Evolutionary conservation across 2,329 filamentous ascomycete species (phyloP).

Genomic region (Sporothrix euskadiensis): DNA sequence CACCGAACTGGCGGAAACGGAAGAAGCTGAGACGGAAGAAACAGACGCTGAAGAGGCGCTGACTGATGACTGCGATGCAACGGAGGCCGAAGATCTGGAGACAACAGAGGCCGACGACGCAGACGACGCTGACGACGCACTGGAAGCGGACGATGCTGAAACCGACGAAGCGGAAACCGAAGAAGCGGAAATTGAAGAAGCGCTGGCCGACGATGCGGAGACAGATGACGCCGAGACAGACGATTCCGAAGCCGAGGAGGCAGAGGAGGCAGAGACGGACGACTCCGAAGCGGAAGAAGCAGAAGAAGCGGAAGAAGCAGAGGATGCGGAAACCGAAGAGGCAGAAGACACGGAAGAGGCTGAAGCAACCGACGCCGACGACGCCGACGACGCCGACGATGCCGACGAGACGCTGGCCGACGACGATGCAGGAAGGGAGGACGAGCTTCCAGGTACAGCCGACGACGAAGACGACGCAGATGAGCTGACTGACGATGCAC

Average conservation of each 20-base stretch:
- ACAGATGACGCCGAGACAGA: not conserved
- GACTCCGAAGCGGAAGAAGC: not conserved
- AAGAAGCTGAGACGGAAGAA: not conserved
- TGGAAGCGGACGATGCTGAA: not conserved
- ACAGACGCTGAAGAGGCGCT: not conserved
- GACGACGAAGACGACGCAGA: too few species aligned
- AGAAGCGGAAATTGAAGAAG: not conserved
- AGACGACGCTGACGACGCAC: not conserved
- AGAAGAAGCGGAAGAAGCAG: not conserved
- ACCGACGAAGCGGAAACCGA: not conserved
- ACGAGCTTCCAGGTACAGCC: too few species aligned
- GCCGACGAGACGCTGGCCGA: too few species aligned
- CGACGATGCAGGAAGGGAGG: too few species aligned
- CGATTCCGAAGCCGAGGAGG: not conserved
- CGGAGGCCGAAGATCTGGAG: not conserved
- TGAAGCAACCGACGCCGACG: too few species aligned
- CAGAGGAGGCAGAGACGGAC: not conserved
- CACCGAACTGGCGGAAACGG: not conserved
- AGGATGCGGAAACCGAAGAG: not conserved
- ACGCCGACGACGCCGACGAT: too few species aligned
- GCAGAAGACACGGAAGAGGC: too few species aligned
- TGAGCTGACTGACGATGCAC: not conserved
- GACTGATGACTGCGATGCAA: not conserved
- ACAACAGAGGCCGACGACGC: not conserved
- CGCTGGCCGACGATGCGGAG: not conserved